Evolutionary conservation across 2,329 filamentous ascomycete genomes (phyloP).

Genomic region (Sporothrix dimorphospora): DNA sequence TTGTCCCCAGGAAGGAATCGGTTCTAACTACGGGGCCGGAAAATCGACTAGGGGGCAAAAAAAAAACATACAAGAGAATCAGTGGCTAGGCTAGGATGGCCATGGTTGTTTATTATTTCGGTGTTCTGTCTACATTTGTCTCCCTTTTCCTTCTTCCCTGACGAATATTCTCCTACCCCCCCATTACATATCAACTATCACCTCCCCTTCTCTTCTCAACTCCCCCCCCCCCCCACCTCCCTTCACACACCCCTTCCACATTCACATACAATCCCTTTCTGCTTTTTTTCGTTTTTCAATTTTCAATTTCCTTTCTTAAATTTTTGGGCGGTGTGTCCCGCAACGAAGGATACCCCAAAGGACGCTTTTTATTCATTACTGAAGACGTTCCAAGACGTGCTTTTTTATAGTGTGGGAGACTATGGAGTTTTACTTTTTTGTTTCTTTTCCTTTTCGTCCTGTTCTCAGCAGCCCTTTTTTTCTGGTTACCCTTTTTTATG

Average conservation of each 20-base stretch:
- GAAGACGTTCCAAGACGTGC: conserved; percentile 1
- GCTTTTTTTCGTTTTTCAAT: not conserved
- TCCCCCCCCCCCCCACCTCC: not conserved
- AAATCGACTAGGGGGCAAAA: not conserved
- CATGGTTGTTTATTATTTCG: not conserved
- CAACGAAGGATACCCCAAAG: conserved; percentile 32
- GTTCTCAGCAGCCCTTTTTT: not conserved
- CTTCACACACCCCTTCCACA: not conserved
- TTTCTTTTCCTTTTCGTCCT: not conserved
- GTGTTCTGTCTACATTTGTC: not conserved
- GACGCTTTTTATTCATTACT: no score
- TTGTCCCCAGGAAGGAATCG: not conserved
- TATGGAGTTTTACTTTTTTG: not conserved
- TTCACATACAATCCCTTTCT: not conserved
- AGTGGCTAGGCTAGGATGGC: not conserved
- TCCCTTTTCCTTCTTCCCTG: not conserved
- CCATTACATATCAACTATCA: not conserved
- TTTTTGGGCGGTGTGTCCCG: conserved; percentile 29
- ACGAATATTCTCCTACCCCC: not conserved
- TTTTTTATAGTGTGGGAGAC: conserved; percentile 18
- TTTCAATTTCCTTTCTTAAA: not conserved
- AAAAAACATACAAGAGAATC: not conserved
- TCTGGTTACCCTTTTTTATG: not conserved
- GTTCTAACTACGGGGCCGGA: not conserved
- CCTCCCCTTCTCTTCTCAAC: not conserved